phyloP scores from a whole-genome alignment of 2,329 filamentous ascomycete genomes.

The Aspergillus flavus region DNA sequence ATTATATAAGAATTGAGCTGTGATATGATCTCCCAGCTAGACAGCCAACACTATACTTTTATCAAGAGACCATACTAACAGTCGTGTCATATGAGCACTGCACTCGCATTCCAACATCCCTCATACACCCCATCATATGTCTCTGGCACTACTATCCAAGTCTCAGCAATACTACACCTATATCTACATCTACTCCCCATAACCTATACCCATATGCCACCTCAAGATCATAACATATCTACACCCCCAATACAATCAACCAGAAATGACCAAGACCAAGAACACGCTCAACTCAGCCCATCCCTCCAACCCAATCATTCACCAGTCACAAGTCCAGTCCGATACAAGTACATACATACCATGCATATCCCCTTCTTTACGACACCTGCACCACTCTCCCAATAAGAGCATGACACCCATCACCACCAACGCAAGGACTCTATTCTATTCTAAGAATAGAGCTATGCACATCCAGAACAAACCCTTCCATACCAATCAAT shows the following conservation, averaged over 20 bases:
- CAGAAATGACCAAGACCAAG: not conserved
- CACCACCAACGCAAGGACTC: not conserved
- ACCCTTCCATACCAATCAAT: too few species aligned
- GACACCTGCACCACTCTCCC: not conserved
- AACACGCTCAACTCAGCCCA: too few species aligned
- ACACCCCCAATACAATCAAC: not conserved
- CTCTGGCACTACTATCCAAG: too few species aligned
- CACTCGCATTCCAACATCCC: not conserved
- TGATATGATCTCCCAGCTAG: too few species aligned
- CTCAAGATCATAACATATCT: not conserved
- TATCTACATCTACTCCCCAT: fast-evolving
- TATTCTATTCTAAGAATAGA: not conserved
- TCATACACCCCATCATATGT: too few species aligned
- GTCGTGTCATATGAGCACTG: not conserved
- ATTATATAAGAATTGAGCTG: too few species aligned
- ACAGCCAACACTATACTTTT: not conserved
- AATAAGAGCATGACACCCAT: not conserved
- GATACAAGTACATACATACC: not conserved
- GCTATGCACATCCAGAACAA: too few species aligned
- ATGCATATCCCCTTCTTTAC: not conserved
- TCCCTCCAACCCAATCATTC: too few species aligned
- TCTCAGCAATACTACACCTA: not conserved
- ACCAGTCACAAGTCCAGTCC: too few species aligned
- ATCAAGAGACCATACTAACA: too few species aligned
- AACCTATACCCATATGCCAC: not conserved